These are phyloP conservation scores for Talaromyces nanjingensis DNA, from an alignment of 495 filamentous ascomycete species.

Conservation along the genomic window DNA sequence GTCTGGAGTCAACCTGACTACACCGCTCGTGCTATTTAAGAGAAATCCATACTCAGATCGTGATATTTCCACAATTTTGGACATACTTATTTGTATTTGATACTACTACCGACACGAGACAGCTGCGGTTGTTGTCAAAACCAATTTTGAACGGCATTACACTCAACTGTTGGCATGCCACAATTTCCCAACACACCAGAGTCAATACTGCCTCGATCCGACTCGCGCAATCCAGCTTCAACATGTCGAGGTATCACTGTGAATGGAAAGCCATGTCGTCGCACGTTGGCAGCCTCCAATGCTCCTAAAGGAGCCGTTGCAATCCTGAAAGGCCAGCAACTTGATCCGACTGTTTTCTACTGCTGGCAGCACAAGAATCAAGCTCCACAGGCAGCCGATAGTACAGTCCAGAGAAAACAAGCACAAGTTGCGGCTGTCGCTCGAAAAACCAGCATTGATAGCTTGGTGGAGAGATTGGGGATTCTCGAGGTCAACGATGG, in stretches of 20 bases:
- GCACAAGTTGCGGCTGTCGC: slow-evolving; percentile 15
- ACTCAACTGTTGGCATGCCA: slow-evolving; percentile 46
- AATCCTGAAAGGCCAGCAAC: slow-evolving; percentile 32
- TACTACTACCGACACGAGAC: neutral
- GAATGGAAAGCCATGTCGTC: slow-evolving; percentile 71
- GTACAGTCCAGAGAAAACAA: neutral
- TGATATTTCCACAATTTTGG: neutral
- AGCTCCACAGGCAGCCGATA: slow-evolving; percentile 28
- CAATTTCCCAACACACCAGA: slow-evolving; percentile 81
- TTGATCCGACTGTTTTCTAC: slow-evolving; percentile 52
- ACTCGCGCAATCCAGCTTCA: slow-evolving; percentile 73
- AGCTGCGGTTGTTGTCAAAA: neutral
- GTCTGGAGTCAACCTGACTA: neutral
- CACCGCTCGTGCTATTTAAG: neutral
- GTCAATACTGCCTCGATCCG: slow-evolving; percentile 63
- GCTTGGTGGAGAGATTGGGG: slow-evolving; percentile 69
- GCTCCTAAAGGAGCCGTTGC: slow-evolving; percentile 29
- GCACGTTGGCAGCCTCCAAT: slow-evolving; percentile 44
- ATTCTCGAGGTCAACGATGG: slow-evolving; percentile 53
- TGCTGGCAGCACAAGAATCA: slow-evolving; percentile 97
- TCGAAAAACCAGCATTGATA: slow-evolving; percentile 69
- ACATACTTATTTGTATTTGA: neutral
- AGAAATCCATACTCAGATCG: neutral
- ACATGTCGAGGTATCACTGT: slow-evolving; percentile 85
- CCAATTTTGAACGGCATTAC: neutral